Percentiles rank a stretch among this genome's conserved stretches.
Evolutionary conservation across 108 stramenopile genomes (phyloP).

Genomic region (Poteriospumella lacustris): DNA sequence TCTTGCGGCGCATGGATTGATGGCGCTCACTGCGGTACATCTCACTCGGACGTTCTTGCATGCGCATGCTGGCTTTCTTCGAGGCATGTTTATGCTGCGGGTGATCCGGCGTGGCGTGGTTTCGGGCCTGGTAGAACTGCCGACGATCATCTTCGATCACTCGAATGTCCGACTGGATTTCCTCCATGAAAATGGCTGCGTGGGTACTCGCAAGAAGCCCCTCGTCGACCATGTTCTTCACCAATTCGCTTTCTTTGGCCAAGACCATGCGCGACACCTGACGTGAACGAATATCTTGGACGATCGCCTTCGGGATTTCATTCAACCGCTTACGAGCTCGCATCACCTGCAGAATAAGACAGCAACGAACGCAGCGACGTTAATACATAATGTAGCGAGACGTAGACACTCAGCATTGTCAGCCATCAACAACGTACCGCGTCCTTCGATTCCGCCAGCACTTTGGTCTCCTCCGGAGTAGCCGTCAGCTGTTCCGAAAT

Average conservation of each 20-base stretch:
- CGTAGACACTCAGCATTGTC: not conserved
- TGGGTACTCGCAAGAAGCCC: not conserved
- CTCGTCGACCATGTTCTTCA: constrained; percentile 1
- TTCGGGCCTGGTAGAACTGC: too few species aligned
- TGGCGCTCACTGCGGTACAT: too few species aligned
- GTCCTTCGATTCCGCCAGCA: not conserved
- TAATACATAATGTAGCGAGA: constrained; percentile 20
- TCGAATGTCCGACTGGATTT: not conserved
- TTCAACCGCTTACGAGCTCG: not conserved
- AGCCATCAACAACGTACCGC: not conserved
- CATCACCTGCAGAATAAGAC: not conserved
- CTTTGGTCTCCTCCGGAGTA: constrained; percentile 9
- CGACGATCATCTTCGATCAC: not conserved
- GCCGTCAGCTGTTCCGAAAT: not conserved
- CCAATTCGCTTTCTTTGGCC: not conserved
- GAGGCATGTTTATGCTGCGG: too few species aligned
- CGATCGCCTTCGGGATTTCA: not conserved
- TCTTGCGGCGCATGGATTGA: too few species aligned
- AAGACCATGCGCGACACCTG: constrained; percentile 4
- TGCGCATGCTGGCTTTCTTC: too few species aligned
- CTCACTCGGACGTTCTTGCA: too few species aligned
- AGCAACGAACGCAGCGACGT: not conserved
- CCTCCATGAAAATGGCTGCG: not conserved
- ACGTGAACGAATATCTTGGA: not conserved
- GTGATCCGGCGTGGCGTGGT: too few species aligned